A percentile compares a stretch with the other conserved stretches of the same genome.
Evolutionary conservation across 176 grass and related monocot genomes (phyloP).

Genomic region (Phoenix dactylifera): DNA sequence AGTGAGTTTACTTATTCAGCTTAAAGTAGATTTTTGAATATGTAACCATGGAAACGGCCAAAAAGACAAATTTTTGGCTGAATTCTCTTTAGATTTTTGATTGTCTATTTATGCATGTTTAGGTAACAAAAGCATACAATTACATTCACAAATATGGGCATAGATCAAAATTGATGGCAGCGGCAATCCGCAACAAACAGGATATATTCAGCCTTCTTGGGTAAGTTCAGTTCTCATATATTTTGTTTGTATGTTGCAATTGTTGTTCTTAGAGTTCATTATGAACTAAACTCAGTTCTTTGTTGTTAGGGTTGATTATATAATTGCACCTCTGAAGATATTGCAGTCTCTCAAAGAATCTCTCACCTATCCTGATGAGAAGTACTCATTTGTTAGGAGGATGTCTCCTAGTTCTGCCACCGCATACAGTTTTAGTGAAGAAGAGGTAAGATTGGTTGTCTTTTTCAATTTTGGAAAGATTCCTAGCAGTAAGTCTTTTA

Average conservation of each 20-base stretch:
- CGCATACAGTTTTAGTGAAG: background rate
- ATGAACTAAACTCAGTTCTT: background rate
- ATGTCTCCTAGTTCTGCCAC: background rate
- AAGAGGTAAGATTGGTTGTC: background rate
- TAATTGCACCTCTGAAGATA: slow-evolving; percentile 1
- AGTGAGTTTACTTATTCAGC: too few relatives aligned
- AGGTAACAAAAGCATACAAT: slow-evolving; percentile 1
- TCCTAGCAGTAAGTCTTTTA: too few relatives aligned
- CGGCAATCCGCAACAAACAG: background rate
- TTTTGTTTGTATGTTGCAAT: too few relatives aligned
- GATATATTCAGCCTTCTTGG: slow-evolving; percentile 3
- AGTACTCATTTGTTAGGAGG: slow-evolving; percentile 1
- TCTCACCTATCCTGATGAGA: background rate
- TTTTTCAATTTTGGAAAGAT: background rate
- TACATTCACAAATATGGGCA: background rate
- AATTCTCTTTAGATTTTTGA: background rate
- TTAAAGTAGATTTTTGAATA: too few relatives aligned
- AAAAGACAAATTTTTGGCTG: background rate
- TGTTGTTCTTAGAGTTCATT: too few relatives aligned
- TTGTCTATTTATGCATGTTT: slow-evolving; percentile 10
- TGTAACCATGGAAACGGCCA: too few relatives aligned
- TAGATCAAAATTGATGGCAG: background rate
- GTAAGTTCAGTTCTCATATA: too few relatives aligned
- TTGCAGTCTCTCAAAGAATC: background rate
- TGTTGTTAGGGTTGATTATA: background rate